phyloP scores from a whole-genome alignment of 2,329 filamentous ascomycete species.

The Neonectria coccinea region DNA sequence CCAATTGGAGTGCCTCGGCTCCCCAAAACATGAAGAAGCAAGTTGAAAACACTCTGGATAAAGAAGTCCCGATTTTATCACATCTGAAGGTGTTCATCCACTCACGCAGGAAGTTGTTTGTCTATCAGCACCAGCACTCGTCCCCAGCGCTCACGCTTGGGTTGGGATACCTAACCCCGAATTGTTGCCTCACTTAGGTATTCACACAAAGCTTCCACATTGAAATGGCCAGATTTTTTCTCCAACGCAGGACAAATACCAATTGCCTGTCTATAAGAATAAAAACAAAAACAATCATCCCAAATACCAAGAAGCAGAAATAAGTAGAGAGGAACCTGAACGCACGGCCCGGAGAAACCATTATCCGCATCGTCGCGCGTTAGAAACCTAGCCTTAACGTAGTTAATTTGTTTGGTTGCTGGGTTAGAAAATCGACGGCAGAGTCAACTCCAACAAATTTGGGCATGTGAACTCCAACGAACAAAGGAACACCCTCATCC shows the following conservation, averaged over 20 bases:
- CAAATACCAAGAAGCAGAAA: neutral
- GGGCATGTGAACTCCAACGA: slow-evolving; percentile 8
- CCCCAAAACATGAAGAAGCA: no score
- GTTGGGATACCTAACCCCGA: neutral
- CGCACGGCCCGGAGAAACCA: slow-evolving; percentile 19
- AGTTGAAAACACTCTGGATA: neutral
- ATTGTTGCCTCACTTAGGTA: neutral
- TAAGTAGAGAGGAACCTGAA: neutral
- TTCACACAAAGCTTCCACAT: neutral
- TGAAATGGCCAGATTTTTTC: no score
- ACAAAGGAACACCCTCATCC: slow-evolving; percentile 9
- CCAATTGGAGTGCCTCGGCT: neutral
- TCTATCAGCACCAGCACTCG: neutral
- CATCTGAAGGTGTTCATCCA: neutral
- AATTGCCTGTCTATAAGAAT: neutral
- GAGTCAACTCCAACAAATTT: slow-evolving; percentile 21
- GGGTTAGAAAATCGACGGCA: slow-evolving; percentile 19
- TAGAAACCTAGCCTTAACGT: neutral
- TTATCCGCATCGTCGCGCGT: slow-evolving; percentile 2
- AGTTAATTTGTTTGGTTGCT: slow-evolving; percentile 24
- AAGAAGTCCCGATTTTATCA: neutral
- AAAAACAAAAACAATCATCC: neutral
- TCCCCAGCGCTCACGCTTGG: neutral
- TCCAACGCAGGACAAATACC: neutral
- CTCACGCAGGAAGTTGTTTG: no score